Evolutionary conservation across 176 grass and related monocot species (phyloP).

Genomic region (Cenchrus fungigraminus): DNA sequence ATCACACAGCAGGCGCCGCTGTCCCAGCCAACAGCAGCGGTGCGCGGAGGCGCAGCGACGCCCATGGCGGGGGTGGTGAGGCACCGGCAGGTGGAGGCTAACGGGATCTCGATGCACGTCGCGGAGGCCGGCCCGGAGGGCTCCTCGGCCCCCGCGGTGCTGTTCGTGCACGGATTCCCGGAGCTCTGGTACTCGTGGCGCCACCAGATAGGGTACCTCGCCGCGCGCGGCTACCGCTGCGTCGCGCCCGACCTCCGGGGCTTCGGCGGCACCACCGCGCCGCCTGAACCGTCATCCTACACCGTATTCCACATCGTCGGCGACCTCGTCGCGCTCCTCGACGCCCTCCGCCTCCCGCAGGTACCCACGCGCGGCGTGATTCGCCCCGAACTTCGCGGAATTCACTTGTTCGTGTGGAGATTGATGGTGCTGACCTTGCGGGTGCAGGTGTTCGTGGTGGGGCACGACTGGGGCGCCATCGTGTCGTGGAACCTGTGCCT

Average conservation of each 20-base stretch:
- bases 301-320: slow-evolving; percentile 82
- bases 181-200: slow-evolving; percentile 94
- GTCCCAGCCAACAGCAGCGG: neutral
- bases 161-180: slow-evolving; percentile 84
- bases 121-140: slow-evolving; percentile 62
- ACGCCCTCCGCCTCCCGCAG: slow-evolving; percentile 58
- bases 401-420: neutral
- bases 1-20: neutral
- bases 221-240: slow-evolving; percentile 63
- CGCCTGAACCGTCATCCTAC: slow-evolving; percentile 57
- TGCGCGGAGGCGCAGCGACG: neutral
- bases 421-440: neutral
- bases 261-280: slow-evolving; percentile 73
- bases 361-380: neutral
- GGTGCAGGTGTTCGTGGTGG: slow-evolving; percentile 75
- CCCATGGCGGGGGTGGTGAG: slow-evolving; percentile 19
- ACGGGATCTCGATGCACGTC: slow-evolving; percentile 78
- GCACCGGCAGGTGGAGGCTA: slow-evolving; percentile 63
- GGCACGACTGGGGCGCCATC: slow-evolving; percentile 84
- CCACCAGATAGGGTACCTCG: slow-evolving; percentile 66
- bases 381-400: neutral
- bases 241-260: slow-evolving; percentile 81
- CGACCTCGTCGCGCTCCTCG: slow-evolving; percentile 79
- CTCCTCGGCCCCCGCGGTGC: slow-evolving; percentile 38
- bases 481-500: slow-evolving; percentile 84